A percentile compares a stretch with the other conserved stretches of the same genome.
Evolutionary conservation across 2,329 filamentous ascomycete species (phyloP).

Genomic region (Fusarium liriodendri): DNA sequence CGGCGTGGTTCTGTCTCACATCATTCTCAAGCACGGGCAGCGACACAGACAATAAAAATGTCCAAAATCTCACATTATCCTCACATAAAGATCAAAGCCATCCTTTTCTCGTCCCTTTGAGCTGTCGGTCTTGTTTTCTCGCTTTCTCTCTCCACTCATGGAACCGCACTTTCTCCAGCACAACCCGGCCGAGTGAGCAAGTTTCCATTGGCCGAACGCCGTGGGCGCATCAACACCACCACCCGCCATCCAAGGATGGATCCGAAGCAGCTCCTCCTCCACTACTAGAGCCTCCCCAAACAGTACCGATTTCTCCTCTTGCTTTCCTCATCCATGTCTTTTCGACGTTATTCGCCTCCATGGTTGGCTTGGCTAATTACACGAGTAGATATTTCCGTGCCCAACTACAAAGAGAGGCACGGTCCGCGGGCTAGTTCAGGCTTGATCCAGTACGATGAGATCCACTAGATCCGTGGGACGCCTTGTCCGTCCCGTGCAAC

Average conservation of each 20-base stretch:
- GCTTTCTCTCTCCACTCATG: conserved; percentile 19
- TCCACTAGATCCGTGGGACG: background rate
- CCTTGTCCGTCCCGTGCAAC: background rate
- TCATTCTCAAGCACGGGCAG: conserved; percentile 1
- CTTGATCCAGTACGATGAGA: background rate
- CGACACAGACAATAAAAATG: background rate
- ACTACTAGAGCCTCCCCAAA: conserved; percentile 1
- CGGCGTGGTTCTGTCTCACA: background rate
- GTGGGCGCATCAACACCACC: conserved; percentile 39
- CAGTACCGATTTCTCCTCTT: conserved; percentile 10
- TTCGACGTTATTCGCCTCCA: background rate
- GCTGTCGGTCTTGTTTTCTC: conserved; percentile 8
- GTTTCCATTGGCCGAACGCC: conserved; percentile 56
- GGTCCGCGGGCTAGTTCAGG: conserved; percentile 10
- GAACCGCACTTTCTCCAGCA: conserved; percentile 36
- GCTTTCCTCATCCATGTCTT: conserved; percentile 15
- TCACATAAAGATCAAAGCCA: background rate
- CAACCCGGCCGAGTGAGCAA: conserved; percentile 53
- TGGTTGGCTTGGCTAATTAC: background rate
- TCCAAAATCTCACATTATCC: background rate
- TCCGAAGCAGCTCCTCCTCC: conserved; percentile 24
- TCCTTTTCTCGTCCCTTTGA: background rate
- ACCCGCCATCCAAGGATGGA: conserved; percentile 18
- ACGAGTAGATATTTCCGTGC: background rate
- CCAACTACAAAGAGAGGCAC: conserved; percentile 12